phyloP scores from a whole-genome alignment of 768 basidiomycete genomes.

The Cystofilobasidium capitatum region DNA sequence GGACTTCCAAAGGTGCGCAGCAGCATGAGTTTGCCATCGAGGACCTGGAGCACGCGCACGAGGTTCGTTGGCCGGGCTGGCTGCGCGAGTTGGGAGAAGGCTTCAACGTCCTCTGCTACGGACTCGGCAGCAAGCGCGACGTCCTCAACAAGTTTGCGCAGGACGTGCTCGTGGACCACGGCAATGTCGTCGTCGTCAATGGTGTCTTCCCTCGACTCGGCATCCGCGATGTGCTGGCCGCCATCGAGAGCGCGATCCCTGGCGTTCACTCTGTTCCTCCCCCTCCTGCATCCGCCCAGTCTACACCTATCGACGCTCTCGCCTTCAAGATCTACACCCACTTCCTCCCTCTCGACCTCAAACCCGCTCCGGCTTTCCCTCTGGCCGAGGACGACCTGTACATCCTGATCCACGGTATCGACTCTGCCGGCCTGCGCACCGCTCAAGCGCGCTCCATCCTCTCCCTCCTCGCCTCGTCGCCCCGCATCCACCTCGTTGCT shows the following conservation, averaged over 20 bases:
- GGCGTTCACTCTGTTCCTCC: not conserved
- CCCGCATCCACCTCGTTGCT: conserved; percentile 68
- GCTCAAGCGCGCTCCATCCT: conserved; percentile 57
- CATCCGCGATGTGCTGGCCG: conserved; percentile 53
- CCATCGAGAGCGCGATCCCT: conserved; percentile 34
- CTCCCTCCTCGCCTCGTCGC: conserved; percentile 60
- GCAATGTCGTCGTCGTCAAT: conserved; percentile 68
- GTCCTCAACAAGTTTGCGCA: conserved; percentile 66
- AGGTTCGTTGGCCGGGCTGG: conserved; percentile 45
- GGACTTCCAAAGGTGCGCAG: conserved; percentile 36
- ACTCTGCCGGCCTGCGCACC: conserved; percentile 59
- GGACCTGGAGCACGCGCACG: conserved; percentile 37
- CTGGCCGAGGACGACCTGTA: conserved; percentile 50
- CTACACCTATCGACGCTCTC: conserved; percentile 51
- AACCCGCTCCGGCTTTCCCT: conserved; percentile 28
- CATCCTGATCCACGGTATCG: conserved; percentile 81
- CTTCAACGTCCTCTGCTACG: conserved; percentile 81
- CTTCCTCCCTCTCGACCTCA: conserved; percentile 42
- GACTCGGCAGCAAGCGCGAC: conserved; percentile 74
- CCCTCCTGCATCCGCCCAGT: conserved; percentile 33
- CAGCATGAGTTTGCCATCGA: conserved; percentile 28
- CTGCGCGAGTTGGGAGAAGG: conserved; percentile 59
- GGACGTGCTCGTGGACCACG: conserved; percentile 49
- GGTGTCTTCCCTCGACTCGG: conserved; percentile 62
- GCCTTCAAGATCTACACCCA: conserved; percentile 57